Evolutionary conservation across 1,284 basidiomycete species (phyloP), one percentile per base, ranked within the genome.

Genomic region (Meripilus lineatus): DNA sequence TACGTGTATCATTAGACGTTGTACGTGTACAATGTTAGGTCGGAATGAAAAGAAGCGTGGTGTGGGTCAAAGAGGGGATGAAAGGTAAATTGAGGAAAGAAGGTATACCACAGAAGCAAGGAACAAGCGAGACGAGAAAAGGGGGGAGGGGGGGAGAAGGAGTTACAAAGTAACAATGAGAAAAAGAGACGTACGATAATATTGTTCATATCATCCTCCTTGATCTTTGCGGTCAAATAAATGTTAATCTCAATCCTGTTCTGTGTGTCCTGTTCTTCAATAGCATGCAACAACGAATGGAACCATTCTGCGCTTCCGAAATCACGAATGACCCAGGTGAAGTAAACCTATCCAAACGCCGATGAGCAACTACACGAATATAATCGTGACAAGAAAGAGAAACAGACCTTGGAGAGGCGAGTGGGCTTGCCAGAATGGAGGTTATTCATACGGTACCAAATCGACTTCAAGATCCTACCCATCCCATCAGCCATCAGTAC

Each of bases 361-460:
- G 8, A 40, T 15, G 35, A 39, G 7, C 32, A 20, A 39, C 13
- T 10, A 13, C 13, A 13, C 18, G 34, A 13, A 25, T 18, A 42
- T 44, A 17, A 25, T 37, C 38, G 21, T 13, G 18, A 21, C 8
- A 36, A 17, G 20, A 36, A 24, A 20, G 18, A 26, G 24, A 25
- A 13, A 40, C 21, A 53, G 51, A 54, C 57, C 68, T 89, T 89
- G 38, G 84, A 86, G 35, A 90, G 73, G 33, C 87, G 77, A 2
- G 87, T 89, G 3, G 80, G 77, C 63, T 80, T 84, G 23, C 75
- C 76, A 54, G 71, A 66, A 62, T 83, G 78, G 58, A 88, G 72
- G 65, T 83, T 84, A 68, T 92, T 93, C 81, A 91, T 86, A 38
- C 88, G 81, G 69, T 93, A 94, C 91, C 92, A 94, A 58, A 95